Base-by-base conservation (phyloP, 2,329 filamentous ascomycete genomes). In the Nannizzia gypsea region DNA sequence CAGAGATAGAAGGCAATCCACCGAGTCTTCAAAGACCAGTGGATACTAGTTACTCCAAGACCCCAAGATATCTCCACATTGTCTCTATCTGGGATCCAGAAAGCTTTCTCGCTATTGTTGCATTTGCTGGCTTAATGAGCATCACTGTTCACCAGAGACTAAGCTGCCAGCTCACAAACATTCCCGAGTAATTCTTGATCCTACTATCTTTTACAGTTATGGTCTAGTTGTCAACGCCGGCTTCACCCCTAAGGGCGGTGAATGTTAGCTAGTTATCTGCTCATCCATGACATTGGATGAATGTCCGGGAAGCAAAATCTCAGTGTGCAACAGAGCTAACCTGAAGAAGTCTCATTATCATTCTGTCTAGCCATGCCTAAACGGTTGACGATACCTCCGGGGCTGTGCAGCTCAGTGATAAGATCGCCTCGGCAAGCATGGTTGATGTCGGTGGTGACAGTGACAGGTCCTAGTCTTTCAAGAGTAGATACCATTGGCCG, bases 261-360 rank as follows among this genome's bases (percentile, higher is more conserved):
- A 70, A 20, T 36, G 31, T 36, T 36, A 36, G 9, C 31, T 36
- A 36, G 31, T 15, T n/a, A n/a, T 6, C 38, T 42, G 38, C 15
- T 20, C n/a, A n/a, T n/a, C 15, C 6, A 17, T 6, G n/a, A 2
- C 6, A 4, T 15, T 2, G 6, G 11, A 17, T 42, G 38, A 11
- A n/a, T 42, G n/a, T 5, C 15, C 38, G 1, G 38, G n/a, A 17
- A 42, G 15, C 38, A 42, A 74, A 85, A 74, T 80, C 90, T 89
- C 91, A 99, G 72, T 99, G 93, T 64, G 86, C 91, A 38, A 99
- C 93, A 63, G 87, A 95, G 93, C 99, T 99, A 68, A 99, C 97
- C 90, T 40, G 85, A 77, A 71, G 75, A 73, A 0, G 75, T 70
- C 38, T 80, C 81, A 1, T 80, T 77, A 71, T 99, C 93, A 24